phyloP scores from a whole-genome alignment of 768 basidiomycete species.

The Rhodocollybia butyracea region DNA sequence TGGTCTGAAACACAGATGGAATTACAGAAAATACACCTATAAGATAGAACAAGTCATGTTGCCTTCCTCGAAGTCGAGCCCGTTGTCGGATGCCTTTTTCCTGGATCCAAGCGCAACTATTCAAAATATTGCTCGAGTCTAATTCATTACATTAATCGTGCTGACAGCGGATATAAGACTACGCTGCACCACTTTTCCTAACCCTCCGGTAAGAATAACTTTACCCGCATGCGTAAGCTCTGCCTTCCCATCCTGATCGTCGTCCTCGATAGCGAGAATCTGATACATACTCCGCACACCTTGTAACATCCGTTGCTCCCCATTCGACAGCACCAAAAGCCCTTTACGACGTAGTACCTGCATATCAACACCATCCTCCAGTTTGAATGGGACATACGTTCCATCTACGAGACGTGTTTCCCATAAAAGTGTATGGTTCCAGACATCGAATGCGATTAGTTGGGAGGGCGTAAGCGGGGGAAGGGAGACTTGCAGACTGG shows the following conservation, averaged over 20 bases:
- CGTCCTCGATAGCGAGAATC: slow-evolving; percentile 45
- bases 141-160: no score
- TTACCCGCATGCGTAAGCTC: slow-evolving; percentile 68
- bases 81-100: no score
- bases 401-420: slow-evolving; percentile 56
- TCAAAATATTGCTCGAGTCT: no score
- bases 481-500: slow-evolving; percentile 70
- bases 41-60: no score
- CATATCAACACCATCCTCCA: no score
- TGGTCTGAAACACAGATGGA: no score
- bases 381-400: no score
- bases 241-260: slow-evolving; percentile 23
- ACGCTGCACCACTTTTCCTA: slow-evolving; percentile 51
- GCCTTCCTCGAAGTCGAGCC: no score
- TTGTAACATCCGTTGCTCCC: slow-evolving; percentile 74
- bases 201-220: slow-evolving; percentile 82
- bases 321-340: slow-evolving; percentile 53
- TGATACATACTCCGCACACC: slow-evolving; percentile 93
- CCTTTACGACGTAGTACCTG: slow-evolving; percentile 92
- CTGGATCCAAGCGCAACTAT: no score
- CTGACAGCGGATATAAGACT: slow-evolving; percentile 29
- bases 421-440: slow-evolving; percentile 85
- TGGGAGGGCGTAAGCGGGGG: slow-evolving; percentile 51
- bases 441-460: slow-evolving; percentile 61
- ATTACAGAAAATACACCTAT: no score